Conservation (phyloP, 352 stramenopile genomes). For the Globisporangium perplexum region DNA sequence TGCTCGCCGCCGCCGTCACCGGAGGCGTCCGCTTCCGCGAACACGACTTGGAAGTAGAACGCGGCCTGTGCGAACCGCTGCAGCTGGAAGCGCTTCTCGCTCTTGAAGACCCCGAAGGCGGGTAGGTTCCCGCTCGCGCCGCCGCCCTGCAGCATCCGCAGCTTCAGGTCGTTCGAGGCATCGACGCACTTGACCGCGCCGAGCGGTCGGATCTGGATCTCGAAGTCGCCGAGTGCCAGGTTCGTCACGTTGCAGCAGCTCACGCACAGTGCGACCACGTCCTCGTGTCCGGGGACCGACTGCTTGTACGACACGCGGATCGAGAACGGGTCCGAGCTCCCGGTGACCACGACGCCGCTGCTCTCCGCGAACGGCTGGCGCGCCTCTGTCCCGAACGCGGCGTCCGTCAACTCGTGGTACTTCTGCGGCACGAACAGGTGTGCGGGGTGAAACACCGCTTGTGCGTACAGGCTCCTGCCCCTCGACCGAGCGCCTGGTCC, state of each 20-base stretch:
- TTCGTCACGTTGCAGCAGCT: constrained; percentile 67
- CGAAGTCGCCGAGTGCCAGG: constrained; percentile 52
- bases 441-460: constrained; percentile 34
- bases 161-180: constrained; percentile 46
- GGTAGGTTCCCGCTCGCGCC: constrained; percentile 32
- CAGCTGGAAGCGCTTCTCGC: constrained; percentile 62
- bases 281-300: constrained; percentile 28
- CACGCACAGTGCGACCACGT: constrained; percentile 42
- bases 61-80: constrained; percentile 41
- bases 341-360: constrained; percentile 35
- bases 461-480: constrained; percentile 15
- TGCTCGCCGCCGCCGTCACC: constrained; percentile 16
- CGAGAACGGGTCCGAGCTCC: constrained; percentile 52
- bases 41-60: constrained; percentile 63
- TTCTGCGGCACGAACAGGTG: constrained; percentile 26
- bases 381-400: neutral
- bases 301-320: constrained; percentile 58
- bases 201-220: constrained; percentile 48
- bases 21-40: constrained; percentile 26
- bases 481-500: neutral
- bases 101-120: constrained; percentile 55
- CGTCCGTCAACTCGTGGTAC: constrained; percentile 1
- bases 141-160: constrained; percentile 39
- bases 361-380: neutral
- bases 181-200: constrained; percentile 48